Percentiles rank a stretch among this genome's conserved stretches.
Evolutionary conservation across 2,329 filamentous ascomycete species (phyloP).

Genomic region (Calonectria naviculata): DNA sequence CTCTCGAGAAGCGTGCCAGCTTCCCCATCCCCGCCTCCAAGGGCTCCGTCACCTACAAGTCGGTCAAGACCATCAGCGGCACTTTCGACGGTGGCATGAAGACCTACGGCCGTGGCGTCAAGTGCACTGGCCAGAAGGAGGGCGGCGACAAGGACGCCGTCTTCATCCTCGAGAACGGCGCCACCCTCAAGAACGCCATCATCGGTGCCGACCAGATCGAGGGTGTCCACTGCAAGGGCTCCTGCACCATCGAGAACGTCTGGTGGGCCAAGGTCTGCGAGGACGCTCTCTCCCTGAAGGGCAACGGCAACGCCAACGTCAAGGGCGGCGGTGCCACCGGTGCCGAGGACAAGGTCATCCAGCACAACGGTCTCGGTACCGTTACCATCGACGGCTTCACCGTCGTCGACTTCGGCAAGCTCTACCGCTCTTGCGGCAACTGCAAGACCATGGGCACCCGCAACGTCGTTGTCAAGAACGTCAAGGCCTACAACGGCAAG

Average conservation of each 20-base stretch:
- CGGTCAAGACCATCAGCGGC: conserved; percentile 31
- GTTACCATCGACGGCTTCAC: conserved; percentile 56
- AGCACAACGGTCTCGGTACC: conserved; percentile 57
- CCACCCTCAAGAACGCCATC: conserved; percentile 57
- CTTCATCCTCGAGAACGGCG: conserved; percentile 54
- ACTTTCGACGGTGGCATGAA: conserved; percentile 46
- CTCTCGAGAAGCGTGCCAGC: conserved; percentile 36
- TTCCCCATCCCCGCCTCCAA: conserved; percentile 39
- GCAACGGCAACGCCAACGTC: conserved; percentile 51
- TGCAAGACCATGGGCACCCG: conserved; percentile 49
- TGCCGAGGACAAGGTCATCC: conserved; percentile 51
- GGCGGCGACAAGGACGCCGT: conserved; percentile 52
- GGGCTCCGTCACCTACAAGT: conserved; percentile 40
- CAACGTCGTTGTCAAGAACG: conserved; percentile 56
- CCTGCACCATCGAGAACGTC: conserved; percentile 56
- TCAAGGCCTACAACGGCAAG: conserved; percentile 51
- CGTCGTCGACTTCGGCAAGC: conserved; percentile 59
- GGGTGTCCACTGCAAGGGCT: conserved; percentile 57
- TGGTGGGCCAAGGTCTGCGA: conserved; percentile 62
- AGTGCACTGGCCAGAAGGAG: conserved; percentile 55
- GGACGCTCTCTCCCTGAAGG: conserved; percentile 43
- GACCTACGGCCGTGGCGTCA: conserved; percentile 52
- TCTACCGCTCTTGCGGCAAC: conserved; percentile 41
- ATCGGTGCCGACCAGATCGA: conserved; percentile 57
- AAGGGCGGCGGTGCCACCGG: conserved; percentile 52